phyloP scores from a whole-genome alignment of 2,329 filamentous ascomycete genomes.

The Oidium heveae region DNA sequence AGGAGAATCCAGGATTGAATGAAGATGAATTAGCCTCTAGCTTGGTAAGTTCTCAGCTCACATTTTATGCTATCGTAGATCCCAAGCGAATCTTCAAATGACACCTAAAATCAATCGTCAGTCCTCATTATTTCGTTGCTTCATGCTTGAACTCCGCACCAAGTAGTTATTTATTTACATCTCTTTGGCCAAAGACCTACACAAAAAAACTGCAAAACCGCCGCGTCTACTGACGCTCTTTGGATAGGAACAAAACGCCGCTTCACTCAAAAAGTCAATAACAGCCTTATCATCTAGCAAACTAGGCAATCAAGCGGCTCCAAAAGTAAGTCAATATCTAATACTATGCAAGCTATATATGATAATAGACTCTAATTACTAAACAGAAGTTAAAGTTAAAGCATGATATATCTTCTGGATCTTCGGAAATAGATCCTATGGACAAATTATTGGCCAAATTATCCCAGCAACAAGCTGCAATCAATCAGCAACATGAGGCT shows the following conservation, averaged over 20 bases:
- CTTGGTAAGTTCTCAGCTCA: slow-evolving; percentile 1
- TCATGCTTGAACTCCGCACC: not conserved
- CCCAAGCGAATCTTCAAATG: not conserved
- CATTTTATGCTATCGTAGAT: not conserved
- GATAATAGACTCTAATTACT: slow-evolving; percentile 8
- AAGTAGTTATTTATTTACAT: not conserved
- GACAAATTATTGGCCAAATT: slow-evolving; percentile 51
- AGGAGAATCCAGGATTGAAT: slow-evolving; percentile 13
- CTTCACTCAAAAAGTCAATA: slow-evolving; percentile 15
- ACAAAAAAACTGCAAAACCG: not conserved
- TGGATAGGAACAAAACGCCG: slow-evolving; percentile 6
- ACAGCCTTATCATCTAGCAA: slow-evolving; percentile 26
- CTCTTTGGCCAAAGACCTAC: not conserved
- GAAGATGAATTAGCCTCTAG: slow-evolving; percentile 6
- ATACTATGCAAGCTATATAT: not conserved
- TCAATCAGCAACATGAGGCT: slow-evolving; percentile 31
- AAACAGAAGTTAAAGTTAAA: slow-evolving; percentile 23
- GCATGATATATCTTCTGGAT: slow-evolving; percentile 16
- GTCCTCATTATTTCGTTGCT: not conserved
- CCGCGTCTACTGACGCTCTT: slow-evolving; percentile 4
- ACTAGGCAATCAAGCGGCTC: slow-evolving; percentile 25
- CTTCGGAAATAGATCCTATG: slow-evolving; percentile 26
- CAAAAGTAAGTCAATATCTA: slow-evolving; percentile 21
- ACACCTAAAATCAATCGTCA: not conserved
- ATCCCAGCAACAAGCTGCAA: slow-evolving; percentile 40